These are phyloP conservation scores for Senecio squalidus DNA, from an alignment of 140 eudicot genomes.

Conservation along the genomic window DNA sequence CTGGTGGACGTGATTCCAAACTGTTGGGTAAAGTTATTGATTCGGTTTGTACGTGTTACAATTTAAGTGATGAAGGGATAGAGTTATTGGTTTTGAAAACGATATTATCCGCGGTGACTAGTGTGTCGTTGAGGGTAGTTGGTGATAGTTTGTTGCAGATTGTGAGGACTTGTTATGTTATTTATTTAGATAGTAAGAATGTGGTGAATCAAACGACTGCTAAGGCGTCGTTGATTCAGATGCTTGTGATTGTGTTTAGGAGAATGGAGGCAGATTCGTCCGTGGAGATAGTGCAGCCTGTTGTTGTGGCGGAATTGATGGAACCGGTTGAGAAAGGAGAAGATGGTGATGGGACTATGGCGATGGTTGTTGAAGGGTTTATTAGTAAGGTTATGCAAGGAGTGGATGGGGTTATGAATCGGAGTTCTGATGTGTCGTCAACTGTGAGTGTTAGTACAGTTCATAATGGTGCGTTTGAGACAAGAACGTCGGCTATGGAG, in stretches of 20 bases:
- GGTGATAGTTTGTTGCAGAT: conserved; percentile 83
- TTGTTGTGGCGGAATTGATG: conserved; percentile 86
- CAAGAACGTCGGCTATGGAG: conserved; percentile 62
- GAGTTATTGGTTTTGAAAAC: conserved; percentile 72
- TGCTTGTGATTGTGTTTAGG: conserved; percentile 91
- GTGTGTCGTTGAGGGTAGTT: conserved; percentile 50
- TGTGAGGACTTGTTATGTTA: conserved; percentile 77
- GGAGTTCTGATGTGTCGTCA: conserved; percentile 25
- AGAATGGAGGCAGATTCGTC: conserved; percentile 95
- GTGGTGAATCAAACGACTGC: conserved; percentile 93
- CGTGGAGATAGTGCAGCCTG: conserved; percentile 70
- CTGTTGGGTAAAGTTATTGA: conserved; percentile 54
- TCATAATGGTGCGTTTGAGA: conserved; percentile 92
- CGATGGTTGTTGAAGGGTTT: conserved; percentile 85
- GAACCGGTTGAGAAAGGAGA: conserved; percentile 56
- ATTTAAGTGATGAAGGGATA: conserved; percentile 51
- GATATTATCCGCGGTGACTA: conserved; percentile 71
- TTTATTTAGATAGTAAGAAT: conserved; percentile 69
- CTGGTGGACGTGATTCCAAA: conserved; percentile 53
- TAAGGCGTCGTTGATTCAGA: conserved; percentile 82
- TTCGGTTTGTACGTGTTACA: conserved; percentile 66
- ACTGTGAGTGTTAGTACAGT: conserved; percentile 25
- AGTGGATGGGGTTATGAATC: conserved; percentile 80
- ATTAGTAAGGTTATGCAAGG: conserved; percentile 86
- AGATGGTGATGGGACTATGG: conserved; percentile 64